Evolutionary conservation across 805 yeast species (phyloP), one percentile per base, ranked within the genome.

Genomic region (Torulaspora indica): DNA sequence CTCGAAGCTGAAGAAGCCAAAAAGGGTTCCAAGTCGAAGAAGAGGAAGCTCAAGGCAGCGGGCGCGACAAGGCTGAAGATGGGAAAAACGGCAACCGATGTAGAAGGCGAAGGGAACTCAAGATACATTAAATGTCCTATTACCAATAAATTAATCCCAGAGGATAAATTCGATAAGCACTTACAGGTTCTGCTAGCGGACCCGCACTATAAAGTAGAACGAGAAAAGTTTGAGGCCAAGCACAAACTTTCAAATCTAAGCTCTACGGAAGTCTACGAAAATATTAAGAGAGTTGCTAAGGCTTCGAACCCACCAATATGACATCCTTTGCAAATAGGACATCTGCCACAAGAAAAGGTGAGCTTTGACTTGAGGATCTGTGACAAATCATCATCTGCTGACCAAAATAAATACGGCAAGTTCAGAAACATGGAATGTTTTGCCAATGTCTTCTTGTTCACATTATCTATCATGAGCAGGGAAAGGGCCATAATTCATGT

Each of bases 161-260:
- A 85, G 53, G 71, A 74, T 33, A 69, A 81, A 49, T 87, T 84
- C 58, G 82, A 78, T 47, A 75, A 74, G 48, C 97, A 91, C 60
- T 69, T 90, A 52, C 75, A 77, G 47, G 75, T 80, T 12, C 68
- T 84, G 43, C 68, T 86, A 29, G 67, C 90, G 35, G 95, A 90
- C 63, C 95, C 96, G 2, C 71, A 77, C 52, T 86, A 85, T 66
- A 75, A 78, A 51, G 79, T 78, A 44, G 88, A 87, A 61, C 80
- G 78, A 56, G 66, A 49, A 23, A 76, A 72, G 33, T 83, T 75
- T 60, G 76, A 81, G 51, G 62, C 70, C 15, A 82, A 82, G 59
- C 77, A 79, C 51, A 72, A 73, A 56, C 54, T 64, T 14, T 62
- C 74, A 9, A 79, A 78, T 52, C 57, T 78, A 39, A 70, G 77